Conservation (phyloP, 2,329 filamentous ascomycete genomes). For the Arthrobotrys sinensis region DNA sequence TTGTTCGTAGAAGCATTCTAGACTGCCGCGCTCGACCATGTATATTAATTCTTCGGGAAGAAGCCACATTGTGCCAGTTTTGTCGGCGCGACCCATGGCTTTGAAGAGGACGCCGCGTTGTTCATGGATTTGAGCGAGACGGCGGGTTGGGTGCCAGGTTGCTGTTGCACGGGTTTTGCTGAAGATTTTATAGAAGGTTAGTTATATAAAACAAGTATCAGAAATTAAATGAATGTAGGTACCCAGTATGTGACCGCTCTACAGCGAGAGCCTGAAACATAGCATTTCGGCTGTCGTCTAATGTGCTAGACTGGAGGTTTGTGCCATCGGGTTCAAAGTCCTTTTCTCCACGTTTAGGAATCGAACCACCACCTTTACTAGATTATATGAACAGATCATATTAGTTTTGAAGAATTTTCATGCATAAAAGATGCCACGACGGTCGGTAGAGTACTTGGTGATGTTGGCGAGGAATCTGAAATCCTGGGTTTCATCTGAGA, state of each 20-base stretch:
- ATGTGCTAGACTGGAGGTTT: constrained; percentile 80
- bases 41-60: constrained; percentile 93
- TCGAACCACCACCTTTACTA: constrained; percentile 67
- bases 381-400: not conserved
- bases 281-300: constrained; percentile 85
- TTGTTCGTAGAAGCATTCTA: constrained; percentile 81
- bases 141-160: constrained; percentile 70
- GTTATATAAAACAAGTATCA: not conserved
- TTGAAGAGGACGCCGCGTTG: constrained; percentile 81
- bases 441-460: constrained; percentile 68
- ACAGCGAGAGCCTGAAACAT: constrained; percentile 86
- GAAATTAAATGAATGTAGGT: not conserved
- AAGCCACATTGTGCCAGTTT: constrained; percentile 81
- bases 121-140: constrained; percentile 79
- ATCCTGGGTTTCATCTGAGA: constrained; percentile 87
- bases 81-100: constrained; percentile 81
- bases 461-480: constrained; percentile 80
- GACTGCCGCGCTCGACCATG: constrained; percentile 85
- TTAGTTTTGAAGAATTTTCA: constrained; percentile 41
- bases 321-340: constrained; percentile 97
- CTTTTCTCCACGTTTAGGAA: constrained; percentile 93
- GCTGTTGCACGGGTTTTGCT: constrained; percentile 63
- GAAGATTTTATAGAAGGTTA: constrained; percentile 25
- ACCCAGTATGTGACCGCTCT: constrained; percentile 62
- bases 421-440: constrained; percentile 53